Base-by-base conservation (phyloP, 352 stramenopile genomes). In the Pythium chondricola region DNA sequence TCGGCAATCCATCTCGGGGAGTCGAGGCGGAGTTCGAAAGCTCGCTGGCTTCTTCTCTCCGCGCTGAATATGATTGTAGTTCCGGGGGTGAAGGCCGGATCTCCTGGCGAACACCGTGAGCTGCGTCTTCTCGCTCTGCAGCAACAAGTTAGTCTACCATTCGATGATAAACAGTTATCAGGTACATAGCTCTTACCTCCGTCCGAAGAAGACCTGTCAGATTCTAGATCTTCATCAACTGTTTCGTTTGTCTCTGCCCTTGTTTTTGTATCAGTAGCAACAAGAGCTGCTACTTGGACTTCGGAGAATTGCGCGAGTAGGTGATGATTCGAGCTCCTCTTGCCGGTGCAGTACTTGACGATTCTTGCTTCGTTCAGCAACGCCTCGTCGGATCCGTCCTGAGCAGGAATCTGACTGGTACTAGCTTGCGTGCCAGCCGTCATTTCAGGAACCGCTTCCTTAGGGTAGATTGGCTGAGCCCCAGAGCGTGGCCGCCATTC, bases 251-350 rank as follows among this genome's bases (percentile, higher is more conserved):
- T 21, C 16, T 11, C 17, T 17, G 17, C 14, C 14, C n/a, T 48
- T 24, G 5, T 33, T 1, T 45, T 39, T 13, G 20, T 24, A 4
- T 52, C 46, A 6, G 33, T 64, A 33, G 57, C 57, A 1, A 21
- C 49, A 21, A 65, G 27, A 22, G 65, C 41, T n/a, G 61, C 62
- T 7, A 61, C 37, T 32, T 71, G 54, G 3, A 69, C 61, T 41
- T 66, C 62, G 2, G 51, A 52, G 38, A 74, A 74, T 45, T 71
- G 57, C 13, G 61, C 61, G 2, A 74, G 54, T 2, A 67, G 17
- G 33, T 69, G 65, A 14, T 60, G 65, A 26, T 33, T 57, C 4
- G 65, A 74, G 10, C 30, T 61, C 17, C 62, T 36, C 24, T 68
- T 66, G 11, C 36, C 50, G 2, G 48, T 48, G 8, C 41, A 59